A percentile compares a stretch with the other conserved stretches of the same genome.
Evolutionary conservation across 257 asterid genomes (phyloP).

Genomic region (Gynochthodes officinalis): DNA sequence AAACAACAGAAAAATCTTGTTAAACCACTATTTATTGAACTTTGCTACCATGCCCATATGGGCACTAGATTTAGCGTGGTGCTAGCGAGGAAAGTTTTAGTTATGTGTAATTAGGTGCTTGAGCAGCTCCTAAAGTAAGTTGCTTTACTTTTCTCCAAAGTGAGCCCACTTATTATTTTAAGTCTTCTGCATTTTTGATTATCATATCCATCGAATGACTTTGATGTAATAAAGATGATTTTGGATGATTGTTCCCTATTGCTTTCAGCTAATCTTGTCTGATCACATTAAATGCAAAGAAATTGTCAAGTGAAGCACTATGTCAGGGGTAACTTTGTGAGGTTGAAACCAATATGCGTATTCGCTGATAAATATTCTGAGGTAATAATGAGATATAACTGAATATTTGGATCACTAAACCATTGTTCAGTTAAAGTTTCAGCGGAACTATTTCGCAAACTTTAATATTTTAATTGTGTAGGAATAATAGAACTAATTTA

Average conservation of each 20-base stretch:
- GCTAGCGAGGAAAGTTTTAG: background rate
- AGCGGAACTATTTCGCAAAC: background rate
- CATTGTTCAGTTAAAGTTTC: background rate
- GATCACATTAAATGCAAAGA: constrained; percentile 9
- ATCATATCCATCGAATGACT: background rate
- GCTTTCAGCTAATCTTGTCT: constrained; percentile 19
- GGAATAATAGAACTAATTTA: background rate
- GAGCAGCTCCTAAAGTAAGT: constrained; percentile 5
- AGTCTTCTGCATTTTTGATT: constrained; percentile 4
- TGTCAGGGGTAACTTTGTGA: constrained; percentile 10
- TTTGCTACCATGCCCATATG: background rate
- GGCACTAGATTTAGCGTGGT: background rate
- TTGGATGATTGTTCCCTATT: constrained; percentile 11
- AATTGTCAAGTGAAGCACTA: constrained; percentile 13
- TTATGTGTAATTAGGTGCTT: background rate
- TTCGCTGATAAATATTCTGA: constrained; percentile 13
- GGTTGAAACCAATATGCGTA: constrained; percentile 21
- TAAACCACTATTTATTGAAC: background rate
- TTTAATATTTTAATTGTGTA: too few species aligned
- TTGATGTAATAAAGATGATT: background rate
- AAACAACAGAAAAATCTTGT: background rate
- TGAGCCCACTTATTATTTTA: constrained; percentile 21
- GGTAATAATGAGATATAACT: constrained; percentile 16
- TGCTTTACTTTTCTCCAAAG: constrained; percentile 6
- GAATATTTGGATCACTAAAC: background rate